Conservation (phyloP, 345 rosid species). For the Ceriops tagal region DNA sequence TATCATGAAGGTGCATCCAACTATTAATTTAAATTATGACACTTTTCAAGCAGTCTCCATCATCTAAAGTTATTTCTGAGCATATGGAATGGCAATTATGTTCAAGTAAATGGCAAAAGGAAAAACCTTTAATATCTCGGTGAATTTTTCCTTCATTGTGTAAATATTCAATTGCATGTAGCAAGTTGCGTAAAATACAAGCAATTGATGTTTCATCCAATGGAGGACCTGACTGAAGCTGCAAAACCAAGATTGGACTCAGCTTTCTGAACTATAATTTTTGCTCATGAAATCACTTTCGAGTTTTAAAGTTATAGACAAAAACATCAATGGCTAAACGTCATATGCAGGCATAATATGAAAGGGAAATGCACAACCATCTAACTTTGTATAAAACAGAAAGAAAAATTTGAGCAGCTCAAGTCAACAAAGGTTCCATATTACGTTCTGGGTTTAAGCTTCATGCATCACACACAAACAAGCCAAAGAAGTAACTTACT, state of each 20-base stretch:
- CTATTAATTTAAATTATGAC: background rate
- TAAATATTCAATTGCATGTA: slow-evolving; percentile 94
- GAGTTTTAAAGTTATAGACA: background rate
- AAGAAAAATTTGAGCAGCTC: background rate
- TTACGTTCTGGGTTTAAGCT: background rate
- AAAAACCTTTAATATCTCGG: slow-evolving; percentile 96
- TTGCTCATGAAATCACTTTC: background rate
- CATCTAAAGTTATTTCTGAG: no score
- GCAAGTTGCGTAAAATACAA: slow-evolving; percentile 86
- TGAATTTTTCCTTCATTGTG: slow-evolving; percentile 95
- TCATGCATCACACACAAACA: slow-evolving; percentile 18
- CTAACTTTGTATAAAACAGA: background rate
- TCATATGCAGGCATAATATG: background rate
- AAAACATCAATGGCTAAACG: background rate
- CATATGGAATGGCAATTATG: background rate
- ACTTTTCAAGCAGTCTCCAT: background rate
- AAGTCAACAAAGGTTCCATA: background rate
- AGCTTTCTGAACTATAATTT: slow-evolving; percentile 16
- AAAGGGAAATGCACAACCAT: background rate
- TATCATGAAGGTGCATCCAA: slow-evolving; percentile 6
- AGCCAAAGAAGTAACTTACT: slow-evolving; percentile 53
- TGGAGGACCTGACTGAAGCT: slow-evolving; percentile 94
- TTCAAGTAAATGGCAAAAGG: background rate
- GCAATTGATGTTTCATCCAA: slow-evolving; percentile 92
- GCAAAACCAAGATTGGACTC: slow-evolving; percentile 27